phyloP scores from a whole-genome alignment of 2,329 filamentous ascomycete genomes.

The Xylariaceae sp. region DNA sequence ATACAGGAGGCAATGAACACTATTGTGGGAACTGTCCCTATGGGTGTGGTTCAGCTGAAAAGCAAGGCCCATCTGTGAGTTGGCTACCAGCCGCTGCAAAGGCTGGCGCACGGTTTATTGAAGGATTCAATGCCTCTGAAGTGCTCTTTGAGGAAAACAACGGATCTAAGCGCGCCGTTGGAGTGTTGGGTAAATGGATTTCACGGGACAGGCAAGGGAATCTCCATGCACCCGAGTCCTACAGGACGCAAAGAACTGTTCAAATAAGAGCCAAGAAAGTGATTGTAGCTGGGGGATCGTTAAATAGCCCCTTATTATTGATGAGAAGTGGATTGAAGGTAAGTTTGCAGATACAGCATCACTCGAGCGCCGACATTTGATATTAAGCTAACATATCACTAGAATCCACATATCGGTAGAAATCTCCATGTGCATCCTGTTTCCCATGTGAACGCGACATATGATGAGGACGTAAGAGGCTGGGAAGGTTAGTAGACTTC shows the following conservation, averaged over 20 bases:
- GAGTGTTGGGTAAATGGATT: slow-evolving; percentile 75
- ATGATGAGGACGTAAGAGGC: slow-evolving; percentile 68
- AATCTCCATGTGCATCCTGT: slow-evolving; percentile 84
- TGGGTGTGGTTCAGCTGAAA: slow-evolving; percentile 68
- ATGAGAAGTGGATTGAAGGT: slow-evolving; percentile 75
- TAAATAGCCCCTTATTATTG: slow-evolving; percentile 78
- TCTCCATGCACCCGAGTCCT: slow-evolving; percentile 52
- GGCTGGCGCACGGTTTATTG: slow-evolving; percentile 78
- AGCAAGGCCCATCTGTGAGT: slow-evolving; percentile 75
- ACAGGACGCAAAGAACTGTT: slow-evolving; percentile 60
- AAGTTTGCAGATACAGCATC: slow-evolving; percentile 25
- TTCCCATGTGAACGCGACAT: slow-evolving; percentile 61
- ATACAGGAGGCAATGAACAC: slow-evolving; percentile 73
- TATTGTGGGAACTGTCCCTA: slow-evolving; percentile 69
- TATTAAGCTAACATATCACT: slow-evolving; percentile 3
- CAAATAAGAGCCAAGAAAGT: slow-evolving; percentile 79
- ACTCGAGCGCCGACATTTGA: background rate
- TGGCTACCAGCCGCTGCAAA: slow-evolving; percentile 80
- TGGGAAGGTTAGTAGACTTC: slow-evolving; percentile 58
- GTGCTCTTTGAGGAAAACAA: slow-evolving; percentile 66
- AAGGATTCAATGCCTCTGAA: slow-evolving; percentile 74
- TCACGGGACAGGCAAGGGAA: slow-evolving; percentile 67
- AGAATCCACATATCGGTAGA: slow-evolving; percentile 78
- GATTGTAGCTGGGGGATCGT: slow-evolving; percentile 73
- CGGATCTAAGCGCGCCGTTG: slow-evolving; percentile 61